Evolutionary conservation across 2,329 filamentous ascomycete species (phyloP).

Genomic region (Diaporthe australafricana): DNA sequence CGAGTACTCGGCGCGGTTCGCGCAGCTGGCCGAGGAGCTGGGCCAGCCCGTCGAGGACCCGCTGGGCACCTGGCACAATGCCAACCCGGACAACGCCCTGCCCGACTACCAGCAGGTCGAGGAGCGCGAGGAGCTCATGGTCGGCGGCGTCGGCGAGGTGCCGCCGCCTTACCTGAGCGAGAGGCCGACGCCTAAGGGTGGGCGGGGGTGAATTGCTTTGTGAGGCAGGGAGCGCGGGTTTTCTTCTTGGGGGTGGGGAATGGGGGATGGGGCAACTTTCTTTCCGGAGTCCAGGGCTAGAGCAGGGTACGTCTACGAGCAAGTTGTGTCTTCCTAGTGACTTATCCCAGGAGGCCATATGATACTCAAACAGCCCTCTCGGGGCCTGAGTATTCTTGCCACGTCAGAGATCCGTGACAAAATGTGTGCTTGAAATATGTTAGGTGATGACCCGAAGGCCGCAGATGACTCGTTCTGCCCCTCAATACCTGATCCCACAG

Average conservation of each 20-base stretch:
- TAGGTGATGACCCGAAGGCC: background rate
- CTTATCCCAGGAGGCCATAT: background rate
- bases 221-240: background rate
- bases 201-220: background rate
- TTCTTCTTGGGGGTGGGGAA: conserved; percentile 47
- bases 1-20: conserved; percentile 47
- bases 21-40: conserved; percentile 44
- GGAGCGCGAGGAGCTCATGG: conserved; percentile 46
- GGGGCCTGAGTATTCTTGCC: background rate
- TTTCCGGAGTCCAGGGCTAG: background rate
- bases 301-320: background rate
- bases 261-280: conserved; percentile 46
- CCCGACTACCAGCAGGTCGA: conserved; percentile 45
- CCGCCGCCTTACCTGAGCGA: conserved; percentile 46
- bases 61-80: conserved; percentile 47
- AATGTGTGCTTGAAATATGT: background rate
- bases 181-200: conserved; percentile 19
- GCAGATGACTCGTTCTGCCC: background rate
- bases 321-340: background rate
- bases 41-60: conserved; percentile 43
- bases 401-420: background rate
- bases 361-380: background rate
- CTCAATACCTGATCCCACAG: background rate
- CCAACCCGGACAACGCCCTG: conserved; percentile 46
- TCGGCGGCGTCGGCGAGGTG: conserved; percentile 46